Percentiles rank a stretch among this genome's conserved stretches.
Conservation (phyloP, 257 asterid species). For the Solanum gandarillasii region DNA sequence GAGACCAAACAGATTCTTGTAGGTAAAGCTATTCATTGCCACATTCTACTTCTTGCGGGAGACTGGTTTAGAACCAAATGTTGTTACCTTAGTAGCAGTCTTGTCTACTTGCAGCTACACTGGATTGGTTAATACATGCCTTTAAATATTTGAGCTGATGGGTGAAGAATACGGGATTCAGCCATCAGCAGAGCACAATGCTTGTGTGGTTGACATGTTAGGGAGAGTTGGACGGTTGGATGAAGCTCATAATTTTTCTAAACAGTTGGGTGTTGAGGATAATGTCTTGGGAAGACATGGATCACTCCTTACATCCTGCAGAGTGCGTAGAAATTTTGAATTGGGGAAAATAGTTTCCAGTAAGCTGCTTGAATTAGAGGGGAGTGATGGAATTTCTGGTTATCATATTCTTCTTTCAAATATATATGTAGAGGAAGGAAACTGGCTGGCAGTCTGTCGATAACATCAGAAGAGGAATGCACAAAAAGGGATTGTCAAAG, state of each 20-base stretch:
- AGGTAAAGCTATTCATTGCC: constrained; percentile 75
- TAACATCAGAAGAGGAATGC: constrained; percentile 52
- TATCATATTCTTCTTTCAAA: constrained; percentile 74
- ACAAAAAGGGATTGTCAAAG: constrained; percentile 44
- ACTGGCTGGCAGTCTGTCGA: constrained; percentile 43
- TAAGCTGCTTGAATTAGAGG: constrained; percentile 51
- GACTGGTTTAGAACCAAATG: constrained; percentile 36
- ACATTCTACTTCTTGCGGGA: constrained; percentile 40
- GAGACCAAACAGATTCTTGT: constrained; percentile 36
- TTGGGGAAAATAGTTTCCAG: constrained; percentile 66
- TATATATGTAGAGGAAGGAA: constrained; percentile 76
- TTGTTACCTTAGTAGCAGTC: constrained; percentile 54
- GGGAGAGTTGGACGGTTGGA: not conserved
- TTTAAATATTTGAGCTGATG: constrained; percentile 55
- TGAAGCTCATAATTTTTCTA: constrained; percentile 63
- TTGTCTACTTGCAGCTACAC: constrained; percentile 72
- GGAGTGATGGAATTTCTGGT: constrained; percentile 30
- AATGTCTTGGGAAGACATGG: too few species aligned
- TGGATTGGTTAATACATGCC: constrained; percentile 59
- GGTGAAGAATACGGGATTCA: constrained; percentile 31
- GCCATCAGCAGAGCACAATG: too few species aligned
- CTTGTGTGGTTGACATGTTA: too few species aligned
- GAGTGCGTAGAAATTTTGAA: constrained; percentile 45
- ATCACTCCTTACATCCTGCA: too few species aligned
- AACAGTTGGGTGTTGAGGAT: constrained; percentile 22